Percentiles rank a stretch among this genome's conserved stretches.
These are phyloP conservation scores for Zygnema circumcarinatum DNA, from an alignment of 139 green algal genomes.

Conservation along the genomic window DNA sequence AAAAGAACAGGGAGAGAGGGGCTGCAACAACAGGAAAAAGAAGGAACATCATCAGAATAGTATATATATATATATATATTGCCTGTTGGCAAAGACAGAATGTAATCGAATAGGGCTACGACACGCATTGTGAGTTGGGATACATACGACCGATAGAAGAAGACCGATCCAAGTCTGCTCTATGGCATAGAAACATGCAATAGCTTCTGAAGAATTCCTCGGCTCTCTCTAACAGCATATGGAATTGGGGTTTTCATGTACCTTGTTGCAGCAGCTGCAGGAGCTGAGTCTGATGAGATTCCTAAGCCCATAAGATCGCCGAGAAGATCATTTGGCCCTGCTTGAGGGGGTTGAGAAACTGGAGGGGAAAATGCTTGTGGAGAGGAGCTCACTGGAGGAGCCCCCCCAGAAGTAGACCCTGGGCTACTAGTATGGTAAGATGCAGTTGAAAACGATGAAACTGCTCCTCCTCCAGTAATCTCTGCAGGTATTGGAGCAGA, in stretches of 20 bases:
- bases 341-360: not conserved
- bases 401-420: not conserved
- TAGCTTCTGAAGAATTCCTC: too few relatives aligned
- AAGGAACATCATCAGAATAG: not conserved
- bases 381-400: not conserved
- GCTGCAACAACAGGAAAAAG: too few relatives aligned
- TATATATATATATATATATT: not conserved
- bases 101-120: too few relatives aligned
- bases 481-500: conserved; percentile 30
- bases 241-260: too few relatives aligned
- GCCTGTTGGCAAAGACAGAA: too few relatives aligned
- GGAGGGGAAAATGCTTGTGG: not conserved
- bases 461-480: not conserved
- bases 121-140: too few relatives aligned
- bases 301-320: conserved; percentile 44
- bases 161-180: too few relatives aligned
- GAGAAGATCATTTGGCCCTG: conserved; percentile 27
- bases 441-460: not conserved
- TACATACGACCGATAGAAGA: too few relatives aligned
- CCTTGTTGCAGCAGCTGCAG: not conserved
- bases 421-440: not conserved
- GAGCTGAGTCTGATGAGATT: not conserved
- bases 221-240: too few relatives aligned
- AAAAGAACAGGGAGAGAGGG: conserved; percentile 74
- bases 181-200: too few relatives aligned